Conservation (phyloP, 306 rosid species). For the Argentina anserina region DNA sequence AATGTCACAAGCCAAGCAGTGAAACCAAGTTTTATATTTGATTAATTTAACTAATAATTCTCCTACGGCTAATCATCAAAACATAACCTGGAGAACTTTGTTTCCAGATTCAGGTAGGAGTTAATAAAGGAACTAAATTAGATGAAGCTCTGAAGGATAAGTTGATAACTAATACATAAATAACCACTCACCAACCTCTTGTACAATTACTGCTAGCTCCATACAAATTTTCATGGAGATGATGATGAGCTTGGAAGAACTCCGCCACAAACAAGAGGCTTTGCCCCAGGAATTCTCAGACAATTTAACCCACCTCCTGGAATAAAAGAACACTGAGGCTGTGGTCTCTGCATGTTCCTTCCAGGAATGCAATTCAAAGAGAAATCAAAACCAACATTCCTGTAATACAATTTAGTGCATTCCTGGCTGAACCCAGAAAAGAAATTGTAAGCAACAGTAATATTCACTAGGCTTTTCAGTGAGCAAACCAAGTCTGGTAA, state of each 20-base stretch:
- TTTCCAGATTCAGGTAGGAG: constrained; percentile 16
- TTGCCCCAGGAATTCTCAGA: constrained; percentile 70
- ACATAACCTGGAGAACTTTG: not conserved
- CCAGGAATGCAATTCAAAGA: constrained; percentile 85
- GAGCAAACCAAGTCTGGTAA: constrained; percentile 77
- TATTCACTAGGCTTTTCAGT: constrained; percentile 58
- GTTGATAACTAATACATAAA: constrained; percentile 33
- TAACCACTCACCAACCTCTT: constrained; percentile 36
- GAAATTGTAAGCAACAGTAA: constrained; percentile 87
- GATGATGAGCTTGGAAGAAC: constrained; percentile 32
- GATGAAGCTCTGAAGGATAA: constrained; percentile 33
- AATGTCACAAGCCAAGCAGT: constrained; percentile 13
- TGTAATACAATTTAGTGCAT: constrained; percentile 49
- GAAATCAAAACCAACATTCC: constrained; percentile 86
- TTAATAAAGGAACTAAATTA: constrained; percentile 35
- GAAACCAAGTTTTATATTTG: not conserved
- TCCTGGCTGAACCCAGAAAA: constrained; percentile 89
- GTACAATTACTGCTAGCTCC: constrained; percentile 19
- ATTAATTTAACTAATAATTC: not conserved
- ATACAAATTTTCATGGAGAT: constrained; percentile 36
- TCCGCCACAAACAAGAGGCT: constrained; percentile 69
- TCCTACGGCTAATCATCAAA: not conserved
- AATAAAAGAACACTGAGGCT: constrained; percentile 70
- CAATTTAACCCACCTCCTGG: constrained; percentile 86
- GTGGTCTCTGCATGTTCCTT: constrained; percentile 74